A percentile compares a stretch with the other conserved stretches of the same genome.
These are phyloP conservation scores for Daldinia concentrica DNA, from an alignment of 495 filamentous ascomycete species.

Conservation along the genomic window DNA sequence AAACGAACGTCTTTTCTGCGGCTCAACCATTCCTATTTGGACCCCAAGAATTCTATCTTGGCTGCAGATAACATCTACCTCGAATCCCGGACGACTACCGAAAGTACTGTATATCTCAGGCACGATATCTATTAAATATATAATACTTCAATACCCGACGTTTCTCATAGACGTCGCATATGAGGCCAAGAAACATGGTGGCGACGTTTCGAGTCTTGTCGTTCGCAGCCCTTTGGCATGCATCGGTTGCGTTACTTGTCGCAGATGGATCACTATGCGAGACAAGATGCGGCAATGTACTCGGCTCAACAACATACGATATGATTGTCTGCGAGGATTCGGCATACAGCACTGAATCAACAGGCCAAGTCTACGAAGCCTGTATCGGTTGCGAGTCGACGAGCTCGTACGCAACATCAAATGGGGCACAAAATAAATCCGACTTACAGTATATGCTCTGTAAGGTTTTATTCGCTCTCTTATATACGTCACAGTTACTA, in stretches of 20 bases:
- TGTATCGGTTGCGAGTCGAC: conserved; percentile 56
- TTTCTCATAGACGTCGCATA: conserved; percentile 2
- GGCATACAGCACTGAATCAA: conserved; percentile 34
- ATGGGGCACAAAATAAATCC: conserved; percentile 36
- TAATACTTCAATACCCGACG: background rate
- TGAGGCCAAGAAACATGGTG: background rate
- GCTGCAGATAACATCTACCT: conserved; percentile 16
- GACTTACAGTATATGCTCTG: conserved; percentile 55
- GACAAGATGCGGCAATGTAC: conserved; percentile 56
- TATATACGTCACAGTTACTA: background rate
- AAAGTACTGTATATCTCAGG: background rate
- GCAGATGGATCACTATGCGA: conserved; percentile 54
- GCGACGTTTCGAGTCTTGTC: conserved; percentile 19
- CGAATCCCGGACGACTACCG: conserved; percentile 10
- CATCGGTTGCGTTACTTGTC: conserved; percentile 48
- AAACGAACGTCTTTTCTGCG: conserved; percentile 25
- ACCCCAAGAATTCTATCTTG: conserved; percentile 17
- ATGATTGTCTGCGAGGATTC: conserved; percentile 53
- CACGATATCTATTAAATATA: conserved; percentile 1
- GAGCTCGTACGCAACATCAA: conserved; percentile 47
- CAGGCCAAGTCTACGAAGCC: conserved; percentile 52
- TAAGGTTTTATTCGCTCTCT: conserved; percentile 40
- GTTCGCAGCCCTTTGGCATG: conserved; percentile 41
- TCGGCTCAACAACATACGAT: conserved; percentile 47
- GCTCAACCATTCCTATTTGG: conserved; percentile 16